These are phyloP conservation scores for Bruguiera gymnorhiza DNA, from an alignment of 345 rosid genomes.

Conservation along the genomic window DNA sequence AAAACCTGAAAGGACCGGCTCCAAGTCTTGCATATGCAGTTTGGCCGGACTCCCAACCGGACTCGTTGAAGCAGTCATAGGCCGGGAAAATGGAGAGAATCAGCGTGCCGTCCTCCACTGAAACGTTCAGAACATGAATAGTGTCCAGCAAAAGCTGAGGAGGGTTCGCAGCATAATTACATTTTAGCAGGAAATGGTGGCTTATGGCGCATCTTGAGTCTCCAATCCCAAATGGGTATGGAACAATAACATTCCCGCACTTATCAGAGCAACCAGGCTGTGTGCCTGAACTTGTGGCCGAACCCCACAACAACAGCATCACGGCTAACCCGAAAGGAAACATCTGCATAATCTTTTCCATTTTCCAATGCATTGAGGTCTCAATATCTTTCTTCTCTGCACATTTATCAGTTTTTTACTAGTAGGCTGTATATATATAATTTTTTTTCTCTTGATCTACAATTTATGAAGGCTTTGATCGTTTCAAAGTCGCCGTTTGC, in stretches of 20 bases:
- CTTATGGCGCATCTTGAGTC: slow-evolving; percentile 12
- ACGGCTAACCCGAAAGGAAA: too few species aligned
- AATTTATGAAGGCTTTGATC: too few species aligned
- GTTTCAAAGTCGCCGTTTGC: too few species aligned
- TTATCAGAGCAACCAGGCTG: slow-evolving; percentile 3
- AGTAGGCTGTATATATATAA: too few species aligned
- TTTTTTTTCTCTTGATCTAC: too few species aligned
- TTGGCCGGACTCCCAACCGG: accelerated
- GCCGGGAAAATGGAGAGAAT: not conserved
- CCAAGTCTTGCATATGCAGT: accelerated
- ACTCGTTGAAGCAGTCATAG: slow-evolving; percentile 5
- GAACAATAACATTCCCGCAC: slow-evolving; percentile 28
- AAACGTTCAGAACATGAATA: not conserved
- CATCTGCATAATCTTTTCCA: too few species aligned
- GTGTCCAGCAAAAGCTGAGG: not conserved
- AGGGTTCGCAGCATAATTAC: not conserved
- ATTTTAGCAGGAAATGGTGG: not conserved
- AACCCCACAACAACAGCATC: too few species aligned
- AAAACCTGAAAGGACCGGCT: slow-evolving; percentile 10
- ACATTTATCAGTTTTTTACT: too few species aligned
- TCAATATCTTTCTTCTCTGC: too few species aligned
- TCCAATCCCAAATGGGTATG: slow-evolving; percentile 30
- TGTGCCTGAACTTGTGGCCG: not conserved
- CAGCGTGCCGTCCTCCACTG: slow-evolving; percentile 10
- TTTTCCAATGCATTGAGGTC: too few species aligned